These are phyloP conservation scores for Micractinium conductrix DNA, from an alignment of 139 green algal genomes.

Conservation along the genomic window DNA sequence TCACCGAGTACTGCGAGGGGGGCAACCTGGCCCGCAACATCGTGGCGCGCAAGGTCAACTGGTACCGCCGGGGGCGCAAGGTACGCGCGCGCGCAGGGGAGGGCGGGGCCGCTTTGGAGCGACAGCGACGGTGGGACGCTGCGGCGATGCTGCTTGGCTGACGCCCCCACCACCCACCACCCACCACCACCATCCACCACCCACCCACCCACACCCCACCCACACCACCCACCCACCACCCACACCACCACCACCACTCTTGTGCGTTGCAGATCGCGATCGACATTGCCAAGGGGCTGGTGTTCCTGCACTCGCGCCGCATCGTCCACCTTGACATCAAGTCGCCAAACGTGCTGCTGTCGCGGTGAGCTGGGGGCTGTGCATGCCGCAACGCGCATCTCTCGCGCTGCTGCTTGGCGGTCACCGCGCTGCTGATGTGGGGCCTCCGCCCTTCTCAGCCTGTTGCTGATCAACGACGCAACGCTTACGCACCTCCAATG, in stretches of 20 bases:
- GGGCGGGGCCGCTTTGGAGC: no score
- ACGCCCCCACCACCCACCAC: no score
- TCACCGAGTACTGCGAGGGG: slow-evolving; percentile 54
- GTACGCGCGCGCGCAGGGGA: not conserved
- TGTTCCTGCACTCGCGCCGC: slow-evolving; percentile 46
- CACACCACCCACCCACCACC: no score
- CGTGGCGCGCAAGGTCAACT: slow-evolving; percentile 18
- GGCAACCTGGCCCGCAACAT: slow-evolving; percentile 54
- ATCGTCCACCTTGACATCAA: slow-evolving; percentile 40
- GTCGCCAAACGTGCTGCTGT: slow-evolving; percentile 31
- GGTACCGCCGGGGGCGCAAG: slow-evolving; percentile 26
- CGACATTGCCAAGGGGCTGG: slow-evolving; percentile 50
- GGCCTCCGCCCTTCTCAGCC: no score
- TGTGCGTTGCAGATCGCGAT: slow-evolving; percentile 48
- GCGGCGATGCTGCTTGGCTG: no score
- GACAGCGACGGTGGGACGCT: no score
- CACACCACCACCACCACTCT: no score
- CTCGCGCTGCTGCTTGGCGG: not conserved
- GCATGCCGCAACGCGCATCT: not conserved
- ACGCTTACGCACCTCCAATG: not conserved
- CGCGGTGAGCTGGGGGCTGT: not conserved
- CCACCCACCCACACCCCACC: no score
- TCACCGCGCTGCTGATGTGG: not conserved
- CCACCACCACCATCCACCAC: no score
- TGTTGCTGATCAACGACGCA: not conserved